phyloP scores from a whole-genome alignment of 768 basidiomycete genomes.

The Asterophora lycoperdoides region DNA sequence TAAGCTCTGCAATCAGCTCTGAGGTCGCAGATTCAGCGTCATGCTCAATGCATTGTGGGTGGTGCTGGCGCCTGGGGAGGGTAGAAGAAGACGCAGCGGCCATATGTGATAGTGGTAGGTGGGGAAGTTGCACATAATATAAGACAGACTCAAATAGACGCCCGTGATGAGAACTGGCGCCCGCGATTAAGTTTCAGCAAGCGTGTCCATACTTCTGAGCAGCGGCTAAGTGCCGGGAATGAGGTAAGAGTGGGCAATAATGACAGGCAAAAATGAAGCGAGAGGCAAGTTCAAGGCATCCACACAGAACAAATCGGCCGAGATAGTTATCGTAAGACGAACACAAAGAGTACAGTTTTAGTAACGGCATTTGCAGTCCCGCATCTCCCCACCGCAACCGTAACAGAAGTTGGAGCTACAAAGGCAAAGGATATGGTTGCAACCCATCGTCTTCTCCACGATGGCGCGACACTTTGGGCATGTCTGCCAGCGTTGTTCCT shows the following conservation, averaged over 20 bases:
- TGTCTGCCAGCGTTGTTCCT: conserved; percentile 50
- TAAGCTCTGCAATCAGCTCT: conserved; percentile 8
- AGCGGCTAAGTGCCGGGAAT: no score
- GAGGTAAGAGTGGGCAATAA: background rate
- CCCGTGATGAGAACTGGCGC: background rate
- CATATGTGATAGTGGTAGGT: conserved; percentile 1
- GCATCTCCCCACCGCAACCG: conserved; percentile 42
- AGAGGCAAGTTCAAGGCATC: no score
- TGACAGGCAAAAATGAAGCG: no score
- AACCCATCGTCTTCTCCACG: conserved; percentile 53
- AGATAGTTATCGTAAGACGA: background rate
- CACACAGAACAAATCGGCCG: background rate
- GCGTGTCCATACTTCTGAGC: no score
- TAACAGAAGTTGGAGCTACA: conserved; percentile 62
- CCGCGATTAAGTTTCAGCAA: no score
- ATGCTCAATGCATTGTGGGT: background rate
- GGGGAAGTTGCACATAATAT: background rate
- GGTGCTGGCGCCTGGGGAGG: background rate
- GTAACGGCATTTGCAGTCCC: conserved; percentile 45
- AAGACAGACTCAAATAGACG: background rate
- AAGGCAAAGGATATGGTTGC: conserved; percentile 64
- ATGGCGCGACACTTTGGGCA: conserved; percentile 56
- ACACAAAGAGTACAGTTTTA: conserved; percentile 36
- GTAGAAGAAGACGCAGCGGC: conserved; percentile 4
- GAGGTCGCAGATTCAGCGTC: conserved; percentile 11